Base-by-base conservation (phyloP, 768 basidiomycete genomes). In the Vararia minispora region DNA sequence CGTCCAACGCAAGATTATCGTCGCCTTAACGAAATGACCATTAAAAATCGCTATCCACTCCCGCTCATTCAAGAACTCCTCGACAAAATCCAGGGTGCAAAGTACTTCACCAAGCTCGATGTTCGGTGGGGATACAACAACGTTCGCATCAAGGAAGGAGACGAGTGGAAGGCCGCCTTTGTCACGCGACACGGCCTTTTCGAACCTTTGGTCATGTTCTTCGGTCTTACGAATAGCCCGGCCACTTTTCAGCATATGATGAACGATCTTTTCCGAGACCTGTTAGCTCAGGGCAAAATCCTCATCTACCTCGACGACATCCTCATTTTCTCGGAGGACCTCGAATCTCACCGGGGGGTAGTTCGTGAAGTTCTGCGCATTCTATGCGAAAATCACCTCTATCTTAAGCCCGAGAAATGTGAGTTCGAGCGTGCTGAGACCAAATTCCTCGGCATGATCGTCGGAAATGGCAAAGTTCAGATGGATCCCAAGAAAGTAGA, bases 81-180 rank as follows among this genome's bases (percentile, higher is more conserved):
- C 11, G 50, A 62, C 32, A 25, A 41, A 7, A 40, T 52, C 8
- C 37, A 45, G 21, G 42, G 46, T 10, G 43, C 45, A n/a, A 42
- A 39, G 20, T 23, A 47, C 27, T 52, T 58, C 45, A 56, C 56
- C 26, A 58, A 53, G 28, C 20, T 61, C 17, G 58, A 63, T 28
- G 20, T 48, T 13, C 25, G 35, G 2, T 37, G 44, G 28, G 59
- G 52, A 3, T 64, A 58, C 41, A 56, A 63, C 36, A 58, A 57
- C 16, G 32, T 63, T 5, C 45, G 53, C 3, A 60, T 71, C 33
- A 56, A 55, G 10, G 52, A 61, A 29, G 66, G 65, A 3, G 57
- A 70, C 40, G 52, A 68, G 47, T 59, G 52, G 55, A 71, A 66
- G 43, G 64, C 57, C 2, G 61, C 56, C 12, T 63, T 74, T 44